Conservation (phyloP, 768 basidiomycete genomes). For the Boletales sp. region DNA sequence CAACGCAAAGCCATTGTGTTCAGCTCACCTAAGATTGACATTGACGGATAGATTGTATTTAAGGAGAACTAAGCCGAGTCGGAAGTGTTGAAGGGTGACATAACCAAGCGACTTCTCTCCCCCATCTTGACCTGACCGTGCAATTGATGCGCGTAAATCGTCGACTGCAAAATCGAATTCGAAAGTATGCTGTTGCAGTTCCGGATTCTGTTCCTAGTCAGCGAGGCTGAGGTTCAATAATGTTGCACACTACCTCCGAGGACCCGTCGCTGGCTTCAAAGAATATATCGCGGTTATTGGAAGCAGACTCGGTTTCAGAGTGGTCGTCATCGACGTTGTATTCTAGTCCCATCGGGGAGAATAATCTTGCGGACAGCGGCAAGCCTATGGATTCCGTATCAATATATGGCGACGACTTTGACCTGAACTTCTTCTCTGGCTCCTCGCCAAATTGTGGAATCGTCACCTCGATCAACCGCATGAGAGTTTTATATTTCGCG, state of each 20-base stretch:
- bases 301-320: constrained; percentile 39
- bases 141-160: constrained; percentile 73
- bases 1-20: neutral
- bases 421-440: constrained; percentile 20
- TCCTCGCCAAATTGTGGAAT: constrained; percentile 77
- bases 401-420: constrained; percentile 17
- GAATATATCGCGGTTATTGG: constrained; percentile 50
- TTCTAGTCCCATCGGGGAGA: constrained; percentile 52
- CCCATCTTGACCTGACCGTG: constrained; percentile 58
- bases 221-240: neutral
- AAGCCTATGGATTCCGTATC: constrained; percentile 37
- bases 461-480: constrained; percentile 88
- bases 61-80: constrained; percentile 66
- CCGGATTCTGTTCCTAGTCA: constrained; percentile 25
- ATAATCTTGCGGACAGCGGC: constrained; percentile 53
- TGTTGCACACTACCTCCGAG: constrained; percentile 41
- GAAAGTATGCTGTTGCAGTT: constrained; percentile 59
- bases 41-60: constrained; percentile 87
- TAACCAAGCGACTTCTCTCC: constrained; percentile 75
- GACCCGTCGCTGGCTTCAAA: constrained; percentile 69
- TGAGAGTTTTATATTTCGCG: constrained; percentile 85
- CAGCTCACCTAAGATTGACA: constrained; percentile 65
- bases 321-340: constrained; percentile 67
- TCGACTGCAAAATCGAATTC: constrained; percentile 89
- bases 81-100: constrained; percentile 75